Base-by-base conservation (phyloP, 2,329 filamentous ascomycete species). In the Hypocreales sp. region DNA sequence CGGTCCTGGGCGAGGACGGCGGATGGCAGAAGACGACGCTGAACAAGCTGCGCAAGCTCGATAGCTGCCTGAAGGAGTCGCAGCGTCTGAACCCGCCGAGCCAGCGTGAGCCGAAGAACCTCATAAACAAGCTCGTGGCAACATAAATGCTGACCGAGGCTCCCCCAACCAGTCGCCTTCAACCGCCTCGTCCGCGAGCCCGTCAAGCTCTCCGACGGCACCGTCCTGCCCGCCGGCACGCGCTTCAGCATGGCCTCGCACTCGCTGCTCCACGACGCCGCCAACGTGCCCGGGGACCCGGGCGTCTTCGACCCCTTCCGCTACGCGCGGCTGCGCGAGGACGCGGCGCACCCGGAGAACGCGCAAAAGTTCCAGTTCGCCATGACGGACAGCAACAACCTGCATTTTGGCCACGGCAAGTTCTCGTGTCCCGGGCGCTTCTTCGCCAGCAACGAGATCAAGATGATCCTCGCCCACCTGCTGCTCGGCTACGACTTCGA, bases 361-460 rank as follows among this genome's bases (percentile, higher is more conserved):
- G 16, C 16, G 8, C 24, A 20, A 2, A 31, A 37, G 4, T 31
- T 34, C n/a, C 59, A 56, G 32, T 53, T 69, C 44, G 58, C 64
- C 8, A 60, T 58, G 7, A 66, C 64, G 1, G 56, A 53, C 12
- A 46, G 57, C 9, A 41, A 49, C 6, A 57, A 62, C 35, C 40
- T 68, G 13, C 46, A 56, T 0, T 72, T 70, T 37, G 64, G 67
- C 0, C 59, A 67, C 33, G 67, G 67, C 3, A 50, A 57, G 25
- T 62, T 69, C 39, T 60, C 56, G 1, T 61, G 64, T 27, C 57
- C 60, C 0, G 64, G 64, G 0, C 50, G 63, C 1, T 67, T 67
- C 43, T 65, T 67, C 33, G 62, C 63, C 0, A 52, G 56, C 1
- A 55, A 60, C 29, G 58, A 64, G 42, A 43, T 64, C 16, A 68